Conservation (phyloP, 352 stramenopile species). For the Globisporangium mamillatum region DNA sequence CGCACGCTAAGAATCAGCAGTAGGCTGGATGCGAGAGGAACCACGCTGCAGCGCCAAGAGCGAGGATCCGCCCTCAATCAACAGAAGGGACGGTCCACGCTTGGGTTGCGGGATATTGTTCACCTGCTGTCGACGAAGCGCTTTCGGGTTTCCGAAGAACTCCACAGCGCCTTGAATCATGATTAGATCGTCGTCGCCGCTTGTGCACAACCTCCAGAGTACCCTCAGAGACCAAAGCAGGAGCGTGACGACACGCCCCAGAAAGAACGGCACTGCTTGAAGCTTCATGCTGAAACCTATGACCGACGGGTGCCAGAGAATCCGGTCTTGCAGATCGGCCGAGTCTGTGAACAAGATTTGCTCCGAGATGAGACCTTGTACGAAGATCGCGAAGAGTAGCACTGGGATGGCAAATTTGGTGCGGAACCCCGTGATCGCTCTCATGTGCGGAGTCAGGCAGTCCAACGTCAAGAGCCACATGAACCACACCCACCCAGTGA, state of each 20-base stretch:
- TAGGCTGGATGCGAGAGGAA: background rate
- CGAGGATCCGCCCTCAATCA: background rate
- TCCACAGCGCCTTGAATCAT: conserved; percentile 11
- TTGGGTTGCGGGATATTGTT: background rate
- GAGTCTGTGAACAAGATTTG: conserved; percentile 1
- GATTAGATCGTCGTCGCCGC: conserved; percentile 10
- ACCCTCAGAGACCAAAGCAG: conserved; percentile 11
- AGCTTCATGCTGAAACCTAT: conserved; percentile 7
- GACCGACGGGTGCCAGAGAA: conserved; percentile 4
- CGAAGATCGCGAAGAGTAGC: conserved; percentile 3
- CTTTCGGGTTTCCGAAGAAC: conserved; percentile 9
- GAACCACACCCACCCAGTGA: conserved; percentile 23
- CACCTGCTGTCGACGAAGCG: background rate
- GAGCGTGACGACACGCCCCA: conserved; percentile 7
- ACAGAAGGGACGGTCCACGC: background rate
- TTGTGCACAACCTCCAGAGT: conserved; percentile 2
- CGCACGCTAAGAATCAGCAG: background rate
- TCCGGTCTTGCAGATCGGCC: background rate
- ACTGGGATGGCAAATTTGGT: conserved; percentile 1
- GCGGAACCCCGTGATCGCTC: background rate
- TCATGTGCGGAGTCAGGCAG: conserved; percentile 17
- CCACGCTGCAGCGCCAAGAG: background rate
- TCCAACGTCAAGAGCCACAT: conserved; percentile 25
- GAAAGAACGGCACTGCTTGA: conserved; percentile 6
- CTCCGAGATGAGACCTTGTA: background rate